A percentile compares a stretch with the other conserved stretches of the same genome.
Conservation (phyloP, 768 basidiomycete genomes). For the Serendipita vermifera region DNA sequence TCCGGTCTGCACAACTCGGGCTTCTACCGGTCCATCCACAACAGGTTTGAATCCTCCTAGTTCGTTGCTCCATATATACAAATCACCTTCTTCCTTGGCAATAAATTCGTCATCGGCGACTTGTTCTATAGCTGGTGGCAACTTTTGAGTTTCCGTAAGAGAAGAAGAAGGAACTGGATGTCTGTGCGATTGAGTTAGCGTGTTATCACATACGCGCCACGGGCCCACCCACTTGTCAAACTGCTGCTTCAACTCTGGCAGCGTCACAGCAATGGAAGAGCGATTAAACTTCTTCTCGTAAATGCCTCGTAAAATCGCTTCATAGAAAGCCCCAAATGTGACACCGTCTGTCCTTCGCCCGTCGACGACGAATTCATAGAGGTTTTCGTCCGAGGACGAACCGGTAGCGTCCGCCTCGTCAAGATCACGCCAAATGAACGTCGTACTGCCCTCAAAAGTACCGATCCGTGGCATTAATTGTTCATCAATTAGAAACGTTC, state of each 20-base stretch:
- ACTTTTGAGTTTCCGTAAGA: neutral
- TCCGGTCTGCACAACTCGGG: constrained; percentile 10
- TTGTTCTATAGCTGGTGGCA: neutral
- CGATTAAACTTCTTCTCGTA: constrained; percentile 82
- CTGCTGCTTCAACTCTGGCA: constrained; percentile 64
- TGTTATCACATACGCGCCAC: neutral
- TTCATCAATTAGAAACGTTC: constrained; percentile 81
- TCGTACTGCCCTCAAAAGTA: constrained; percentile 59
- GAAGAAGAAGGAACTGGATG: neutral
- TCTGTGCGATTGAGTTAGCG: neutral
- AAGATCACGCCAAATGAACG: constrained; percentile 84
- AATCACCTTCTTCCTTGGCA: constrained; percentile 18
- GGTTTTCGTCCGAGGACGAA: constrained; percentile 43
- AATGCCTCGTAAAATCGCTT: constrained; percentile 94
- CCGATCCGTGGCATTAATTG: constrained; percentile 77
- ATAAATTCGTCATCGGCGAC: constrained; percentile 2
- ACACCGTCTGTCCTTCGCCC: constrained; percentile 42
- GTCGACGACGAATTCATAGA: constrained; percentile 75
- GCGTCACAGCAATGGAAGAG: constrained; percentile 53
- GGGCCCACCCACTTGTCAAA: constrained; percentile 56
- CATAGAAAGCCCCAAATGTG: constrained; percentile 69
- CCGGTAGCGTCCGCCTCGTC: constrained; percentile 54
- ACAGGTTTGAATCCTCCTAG: constrained; percentile 21
- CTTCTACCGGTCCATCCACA: constrained; percentile 7
- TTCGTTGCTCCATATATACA: constrained; percentile 51